Evolutionary conservation across 176 grass and related monocot species (phyloP), one percentile per base, ranked within the genome.

Genomic region (Eleusine indica): DNA sequence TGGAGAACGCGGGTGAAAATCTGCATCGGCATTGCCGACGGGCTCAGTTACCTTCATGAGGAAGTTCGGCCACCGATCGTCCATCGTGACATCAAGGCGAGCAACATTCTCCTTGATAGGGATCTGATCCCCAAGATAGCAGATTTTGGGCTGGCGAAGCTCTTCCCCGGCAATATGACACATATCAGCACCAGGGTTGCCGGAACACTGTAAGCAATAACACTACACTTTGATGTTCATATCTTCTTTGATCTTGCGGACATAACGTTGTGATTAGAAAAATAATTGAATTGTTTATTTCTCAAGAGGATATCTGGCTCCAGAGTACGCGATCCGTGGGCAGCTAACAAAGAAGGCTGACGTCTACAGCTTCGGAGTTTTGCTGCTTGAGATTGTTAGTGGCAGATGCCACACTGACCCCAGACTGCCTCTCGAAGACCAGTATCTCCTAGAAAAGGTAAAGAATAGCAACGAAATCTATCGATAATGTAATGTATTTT

Each of bases 81-180:
- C 14, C 96, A 98, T 83, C 93, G 93, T 65, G 96, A 95, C 70
- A 98, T 95, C 81, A 97, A 98, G 68, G 89, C 95, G 0, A 95
- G 88, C 77, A 98, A 98, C 67, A 74, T 98, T 48, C 90, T 98
- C 47, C 95, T 98, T 9, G 95, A 95, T 76, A 91, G 75, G 79
- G 66, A 93, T 49, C 75, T 98, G 38, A 90, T 28, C 14, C 91
- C 89, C 51, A 98, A 85, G 76, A 95, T 98, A 80, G 91, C 93
- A 10, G 93, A 98, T 84, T 95, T 93, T 18, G 96, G 91, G 57
- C 86, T 94, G 32, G 95, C 92, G 7, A 97, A 92, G 74, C 87
- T 95, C 74, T 91, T 98, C 78, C 91, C 80, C 3, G 66, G 70
- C 72, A 91, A 87, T 65, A 86, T 95, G 85, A 93, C 89, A 0